Evolutionary conservation across 345 rosid genomes (phyloP).

Genomic region (Moringa oleifera): DNA sequence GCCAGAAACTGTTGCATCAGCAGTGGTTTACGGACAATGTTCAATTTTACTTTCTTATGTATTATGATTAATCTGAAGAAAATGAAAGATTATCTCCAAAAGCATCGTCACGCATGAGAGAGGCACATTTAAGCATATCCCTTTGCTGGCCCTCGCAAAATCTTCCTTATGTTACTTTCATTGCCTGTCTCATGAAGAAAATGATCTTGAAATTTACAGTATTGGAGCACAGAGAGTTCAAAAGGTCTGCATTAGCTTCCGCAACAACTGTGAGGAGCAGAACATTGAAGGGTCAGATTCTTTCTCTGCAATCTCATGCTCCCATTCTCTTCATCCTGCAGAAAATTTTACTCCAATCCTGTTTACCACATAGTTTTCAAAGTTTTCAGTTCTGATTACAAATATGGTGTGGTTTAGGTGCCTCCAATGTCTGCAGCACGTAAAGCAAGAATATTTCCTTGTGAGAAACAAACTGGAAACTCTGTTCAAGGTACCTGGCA

Average conservation of each 20-base stretch:
- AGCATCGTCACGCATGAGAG: too few species aligned
- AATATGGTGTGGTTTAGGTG: slow-evolving; percentile 31
- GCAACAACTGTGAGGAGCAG: slow-evolving; percentile 38
- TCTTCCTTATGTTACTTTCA: neutral
- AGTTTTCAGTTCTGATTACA: neutral
- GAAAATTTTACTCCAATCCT: neutral
- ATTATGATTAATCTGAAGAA: too few species aligned
- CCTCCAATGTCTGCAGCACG: slow-evolving; percentile 49
- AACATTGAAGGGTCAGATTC: slow-evolving; percentile 45
- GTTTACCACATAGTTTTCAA: neutral
- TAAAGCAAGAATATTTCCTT: slow-evolving; percentile 43
- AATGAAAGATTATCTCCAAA: too few species aligned
- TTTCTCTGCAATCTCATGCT: neutral
- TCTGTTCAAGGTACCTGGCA: slow-evolving; percentile 36
- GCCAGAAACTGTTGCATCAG: too few species aligned
- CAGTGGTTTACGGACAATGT: too few species aligned
- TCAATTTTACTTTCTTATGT: too few species aligned
- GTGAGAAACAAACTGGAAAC: slow-evolving; percentile 59
- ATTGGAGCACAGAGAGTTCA: slow-evolving; percentile 60
- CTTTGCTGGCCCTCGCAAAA: too few species aligned
- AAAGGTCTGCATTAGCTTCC: slow-evolving; percentile 38
- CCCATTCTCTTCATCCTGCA: neutral
- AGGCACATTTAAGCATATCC: too few species aligned
- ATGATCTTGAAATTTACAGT: slow-evolving; percentile 27
- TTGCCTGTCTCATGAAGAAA: neutral